Percentiles rank a stretch among this genome's conserved stretches.
Conservation (phyloP, 2,329 filamentous ascomycete genomes). For the Claviceps purpurea region DNA sequence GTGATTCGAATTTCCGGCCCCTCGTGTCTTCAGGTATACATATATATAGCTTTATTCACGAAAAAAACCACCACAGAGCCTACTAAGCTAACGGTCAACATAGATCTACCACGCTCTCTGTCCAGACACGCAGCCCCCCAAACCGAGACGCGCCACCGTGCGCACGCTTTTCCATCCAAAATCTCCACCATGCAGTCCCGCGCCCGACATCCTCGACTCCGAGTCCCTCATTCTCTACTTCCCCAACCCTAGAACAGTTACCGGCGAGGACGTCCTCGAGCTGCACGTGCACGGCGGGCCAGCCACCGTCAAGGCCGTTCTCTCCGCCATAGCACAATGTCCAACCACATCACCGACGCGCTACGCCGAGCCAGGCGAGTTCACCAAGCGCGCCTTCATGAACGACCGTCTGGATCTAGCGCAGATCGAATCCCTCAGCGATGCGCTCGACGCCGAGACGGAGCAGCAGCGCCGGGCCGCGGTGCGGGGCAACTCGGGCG, state of each 20-base stretch:
- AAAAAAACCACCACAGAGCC: background rate
- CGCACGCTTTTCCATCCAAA: constrained; percentile 54
- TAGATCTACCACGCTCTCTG: constrained; percentile 40
- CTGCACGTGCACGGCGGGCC: constrained; percentile 87
- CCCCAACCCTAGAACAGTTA: constrained; percentile 67
- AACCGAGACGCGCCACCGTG: constrained; percentile 50
- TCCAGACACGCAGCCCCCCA: constrained; percentile 29
- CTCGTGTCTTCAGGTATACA: constrained; percentile 50
- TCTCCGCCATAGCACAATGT: constrained; percentile 58
- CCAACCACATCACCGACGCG: constrained; percentile 37
- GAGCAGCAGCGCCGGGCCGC: constrained; percentile 87
- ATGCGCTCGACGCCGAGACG: constrained; percentile 57
- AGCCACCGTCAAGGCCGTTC: constrained; percentile 76
- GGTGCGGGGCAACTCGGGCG: constrained; percentile 60
- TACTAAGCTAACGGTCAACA: background rate
- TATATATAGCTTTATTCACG: background rate
- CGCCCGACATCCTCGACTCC: constrained; percentile 51
- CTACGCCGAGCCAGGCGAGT: constrained; percentile 90
- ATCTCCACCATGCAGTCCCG: constrained; percentile 14
- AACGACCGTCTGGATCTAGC: constrained; percentile 76
- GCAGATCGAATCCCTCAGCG: constrained; percentile 59
- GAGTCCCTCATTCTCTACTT: constrained; percentile 75
- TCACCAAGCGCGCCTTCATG: constrained; percentile 82
- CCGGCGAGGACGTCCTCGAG: constrained; percentile 85
- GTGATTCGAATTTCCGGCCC: constrained; percentile 79